Evolutionary conservation across 2,329 filamentous ascomycete species (phyloP), one percentile per base, ranked within the genome.

Genomic region (Gnomoniopsis sp.): DNA sequence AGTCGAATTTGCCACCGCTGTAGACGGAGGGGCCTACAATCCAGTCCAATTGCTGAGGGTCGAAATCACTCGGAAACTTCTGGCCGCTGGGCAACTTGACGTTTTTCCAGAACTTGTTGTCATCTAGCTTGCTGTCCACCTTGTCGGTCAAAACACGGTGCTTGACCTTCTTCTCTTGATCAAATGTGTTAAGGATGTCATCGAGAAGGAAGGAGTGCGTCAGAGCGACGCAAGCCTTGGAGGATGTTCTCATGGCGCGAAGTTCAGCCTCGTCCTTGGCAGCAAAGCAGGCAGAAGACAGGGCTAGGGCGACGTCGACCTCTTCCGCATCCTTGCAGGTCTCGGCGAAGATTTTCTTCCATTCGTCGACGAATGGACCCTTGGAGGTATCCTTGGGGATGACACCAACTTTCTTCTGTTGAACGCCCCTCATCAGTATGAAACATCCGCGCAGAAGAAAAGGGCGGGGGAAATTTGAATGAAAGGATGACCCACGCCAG

Each of bases 141-240:
- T 93, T 95, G 68, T 91, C 87, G n/a, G 90, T 87, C 8, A 99
- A 82, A 2, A 83, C 82, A 64, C 88, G 90, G 75, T 99, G 95
- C 63, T 92, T 95, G 70, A 98, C 91, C 71, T 96, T 96, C 80
- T 96, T 97, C 74, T 98, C 96, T 65, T 93, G 89, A 70, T 99
- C 95, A 61, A 99, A 85, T 54, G 98, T 89, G 66, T 90, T 89
- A 53, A 93, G 96, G 93, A 99, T 98, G 72, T 97, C 93, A 70
- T 99, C 95, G 65, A 99, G 88, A 72, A 98, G 98, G 75, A 95
- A 99, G 60, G 93, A 91, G 53, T 91, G 91, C 88, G 98, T 96
- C 61, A 98, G 80, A 59, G 92, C 93, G 65, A 96, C 93, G 66
- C 93, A 97, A 49, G 95, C 93, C 70, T 95, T 90, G 57, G 95